Percentiles rank a stretch among this genome's conserved stretches.
Conservation (phyloP, 441 rosid genomes). For the Lagerstroemia fauriei region DNA sequence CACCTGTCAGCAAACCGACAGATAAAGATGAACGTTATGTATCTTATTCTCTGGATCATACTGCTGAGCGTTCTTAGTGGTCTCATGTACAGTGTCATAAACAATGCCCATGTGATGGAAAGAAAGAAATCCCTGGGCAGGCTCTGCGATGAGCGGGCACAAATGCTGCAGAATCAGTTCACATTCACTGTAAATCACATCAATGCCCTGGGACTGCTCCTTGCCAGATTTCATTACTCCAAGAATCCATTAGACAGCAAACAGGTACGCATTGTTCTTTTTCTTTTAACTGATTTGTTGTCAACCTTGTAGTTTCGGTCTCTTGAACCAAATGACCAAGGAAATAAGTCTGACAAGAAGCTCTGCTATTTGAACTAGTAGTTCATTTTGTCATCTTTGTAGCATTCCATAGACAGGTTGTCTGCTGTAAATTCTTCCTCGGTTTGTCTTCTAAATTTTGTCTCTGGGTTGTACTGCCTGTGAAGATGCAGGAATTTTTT, state of each 20-base stretch:
- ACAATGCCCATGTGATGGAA: neutral
- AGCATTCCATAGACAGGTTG: neutral
- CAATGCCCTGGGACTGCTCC: neutral
- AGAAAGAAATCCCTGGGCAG: constrained; percentile 5
- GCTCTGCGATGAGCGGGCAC: neutral
- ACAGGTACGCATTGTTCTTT: neutral
- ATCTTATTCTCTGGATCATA: neutral
- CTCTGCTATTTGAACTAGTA: neutral
- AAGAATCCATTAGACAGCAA: neutral
- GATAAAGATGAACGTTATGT: neutral
- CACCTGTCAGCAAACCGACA: neutral
- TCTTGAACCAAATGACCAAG: neutral
- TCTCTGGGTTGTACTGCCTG: neutral
- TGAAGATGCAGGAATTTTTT: neutral
- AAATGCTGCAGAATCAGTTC: constrained; percentile 13
- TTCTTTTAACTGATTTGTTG: neutral
- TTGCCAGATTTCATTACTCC: neutral
- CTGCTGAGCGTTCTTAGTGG: neutral
- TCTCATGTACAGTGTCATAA: neutral
- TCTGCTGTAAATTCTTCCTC: neutral
- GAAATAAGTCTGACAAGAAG: neutral
- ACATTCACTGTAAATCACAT: neutral
- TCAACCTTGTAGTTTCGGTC: neutral
- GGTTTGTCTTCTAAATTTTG: too few relatives aligned
- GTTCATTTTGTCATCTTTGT: neutral